These are phyloP conservation scores for Aspergillus terreus DNA, from an alignment of 2,329 filamentous ascomycete species.

Conservation along the genomic window DNA sequence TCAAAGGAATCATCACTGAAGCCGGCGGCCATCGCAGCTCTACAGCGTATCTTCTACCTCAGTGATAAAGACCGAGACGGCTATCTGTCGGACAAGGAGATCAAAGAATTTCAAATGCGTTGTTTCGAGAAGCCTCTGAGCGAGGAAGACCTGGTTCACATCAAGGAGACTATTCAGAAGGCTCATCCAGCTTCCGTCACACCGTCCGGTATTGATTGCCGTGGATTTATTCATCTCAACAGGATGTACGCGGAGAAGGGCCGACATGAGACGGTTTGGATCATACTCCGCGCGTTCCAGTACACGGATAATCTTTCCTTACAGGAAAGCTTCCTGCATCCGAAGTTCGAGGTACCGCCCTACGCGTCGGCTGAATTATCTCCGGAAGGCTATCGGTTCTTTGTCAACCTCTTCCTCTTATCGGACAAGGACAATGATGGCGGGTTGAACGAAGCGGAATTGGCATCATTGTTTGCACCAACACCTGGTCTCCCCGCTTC, in stretches of 20 bases:
- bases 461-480: conserved; percentile 83
- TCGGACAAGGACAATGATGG: conserved; percentile 98
- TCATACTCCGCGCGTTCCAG: conserved; percentile 88
- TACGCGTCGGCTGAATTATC: conserved; percentile 91
- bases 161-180: conserved; percentile 81
- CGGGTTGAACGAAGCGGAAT: conserved; percentile 79
- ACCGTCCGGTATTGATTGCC: conserved; percentile 71
- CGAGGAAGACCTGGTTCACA: conserved; percentile 78
- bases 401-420: conserved; percentile 90
- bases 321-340: conserved; percentile 85
- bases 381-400: conserved; percentile 92
- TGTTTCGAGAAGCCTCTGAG: conserved; percentile 88
- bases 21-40: conserved; percentile 78
- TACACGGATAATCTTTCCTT: conserved; percentile 94
- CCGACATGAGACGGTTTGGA: conserved; percentile 97
- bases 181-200: conserved; percentile 60
- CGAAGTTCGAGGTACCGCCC: conserved; percentile 89
- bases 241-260: conserved; percentile 97
- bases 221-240: conserved; percentile 84
- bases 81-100: conserved; percentile 82
- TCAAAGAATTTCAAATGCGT: conserved; percentile 83
- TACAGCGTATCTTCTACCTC: conserved; percentile 90
- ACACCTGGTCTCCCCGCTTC: conserved; percentile 84
- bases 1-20: conserved; percentile 89
- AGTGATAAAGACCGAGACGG: conserved; percentile 97